Evolutionary conservation across 2,329 filamentous ascomycete species (phyloP), one percentile per base, ranked within the genome.

Genomic region (Phialophora tarda): DNA sequence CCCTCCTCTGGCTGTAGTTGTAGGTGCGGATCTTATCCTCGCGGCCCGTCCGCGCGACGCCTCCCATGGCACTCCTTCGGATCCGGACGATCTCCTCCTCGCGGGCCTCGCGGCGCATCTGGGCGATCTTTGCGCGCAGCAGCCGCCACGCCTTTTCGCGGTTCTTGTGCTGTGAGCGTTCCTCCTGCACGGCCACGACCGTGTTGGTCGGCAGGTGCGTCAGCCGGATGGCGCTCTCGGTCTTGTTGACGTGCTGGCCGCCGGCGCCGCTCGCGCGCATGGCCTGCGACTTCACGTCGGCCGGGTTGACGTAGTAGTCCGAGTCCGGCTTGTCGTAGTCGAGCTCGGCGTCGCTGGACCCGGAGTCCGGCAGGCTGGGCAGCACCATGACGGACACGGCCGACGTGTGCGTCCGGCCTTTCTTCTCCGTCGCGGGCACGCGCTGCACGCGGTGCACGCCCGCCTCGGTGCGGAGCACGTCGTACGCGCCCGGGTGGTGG

Each of bases 221-320:
- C 74, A 99, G 84, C 10, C 95, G 89, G 68, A 99, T 91, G 3
- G 95, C 95, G 32, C 92, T 97, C 81, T 99, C 95, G 0, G 95
- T 99, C 78, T 94, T 97, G 81, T 99, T 99, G 76, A 99, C 95
- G 79, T 99, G 95, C 81, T 99, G 95, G 0, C 95, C 95, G 34
- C 95, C 95, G 0, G 95, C 94, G 66, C 95, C 95, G 54, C 92
- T 84, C 0, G 95, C 93, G 17, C 93, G 86, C 93, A 98, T 97
- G 67, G 93, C 92, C 76, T 99, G 95, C 23, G 87, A 83, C 59
- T 85, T 85, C 26, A 99, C 92, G 66, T 99, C 94, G 67, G 88
- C 85, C 5, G 91, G 88, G 75, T 96, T 88, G 66, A 99, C 85
- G 80, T 93, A 97, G 80, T 96, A 97, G 76, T 97, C 91, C 78